Percentiles rank a stretch among this genome's conserved stretches.
These are phyloP conservation scores for Ophiostoma himal-ulmi DNA, from an alignment of 2,329 filamentous ascomycete species.

Conservation along the genomic window DNA sequence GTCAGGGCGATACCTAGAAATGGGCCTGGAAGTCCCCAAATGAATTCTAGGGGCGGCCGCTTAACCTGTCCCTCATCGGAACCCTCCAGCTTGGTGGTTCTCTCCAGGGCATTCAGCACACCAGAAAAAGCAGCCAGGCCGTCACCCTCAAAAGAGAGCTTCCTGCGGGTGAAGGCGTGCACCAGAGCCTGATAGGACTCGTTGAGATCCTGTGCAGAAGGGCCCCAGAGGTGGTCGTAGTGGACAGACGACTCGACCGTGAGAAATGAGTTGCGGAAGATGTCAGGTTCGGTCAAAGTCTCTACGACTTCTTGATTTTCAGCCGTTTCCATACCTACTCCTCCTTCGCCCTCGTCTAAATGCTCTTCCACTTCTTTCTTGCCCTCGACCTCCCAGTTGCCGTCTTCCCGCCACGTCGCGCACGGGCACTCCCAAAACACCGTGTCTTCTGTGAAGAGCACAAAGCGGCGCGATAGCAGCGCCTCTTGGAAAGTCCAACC, in stretches of 20 bases:
- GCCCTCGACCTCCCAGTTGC: conserved; percentile 10
- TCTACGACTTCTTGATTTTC: not conserved
- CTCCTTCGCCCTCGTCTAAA: not conserved
- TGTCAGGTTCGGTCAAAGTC: not conserved
- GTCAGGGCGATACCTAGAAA: conserved; percentile 7
- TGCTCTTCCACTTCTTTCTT: not conserved
- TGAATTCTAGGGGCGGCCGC: not conserved
- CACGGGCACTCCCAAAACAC: conserved; percentile 15
- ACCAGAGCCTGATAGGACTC: conserved; percentile 10
- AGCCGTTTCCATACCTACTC: not conserved
- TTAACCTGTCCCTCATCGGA: not conserved
- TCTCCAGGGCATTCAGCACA: not conserved
- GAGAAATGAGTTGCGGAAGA: conserved; percentile 1
- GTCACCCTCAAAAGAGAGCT: not conserved
- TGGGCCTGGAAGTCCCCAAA: not conserved
- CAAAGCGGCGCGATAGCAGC: conserved; percentile 12
- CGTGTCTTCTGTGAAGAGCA: conserved; percentile 13
- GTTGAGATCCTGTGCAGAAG: not conserved
- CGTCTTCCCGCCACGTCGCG: conserved; percentile 17
- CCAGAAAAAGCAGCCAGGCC: conserved; percentile 9
- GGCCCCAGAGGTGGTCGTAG: conserved; percentile 3
- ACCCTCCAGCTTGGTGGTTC: not conserved
- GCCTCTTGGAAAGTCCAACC: conserved; percentile 22
- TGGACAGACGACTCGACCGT: not conserved
- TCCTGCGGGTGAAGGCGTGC: not conserved